These are phyloP conservation scores for Seiridium cupressi DNA, from an alignment of 2,329 filamentous ascomycete species.

Conservation along the genomic window DNA sequence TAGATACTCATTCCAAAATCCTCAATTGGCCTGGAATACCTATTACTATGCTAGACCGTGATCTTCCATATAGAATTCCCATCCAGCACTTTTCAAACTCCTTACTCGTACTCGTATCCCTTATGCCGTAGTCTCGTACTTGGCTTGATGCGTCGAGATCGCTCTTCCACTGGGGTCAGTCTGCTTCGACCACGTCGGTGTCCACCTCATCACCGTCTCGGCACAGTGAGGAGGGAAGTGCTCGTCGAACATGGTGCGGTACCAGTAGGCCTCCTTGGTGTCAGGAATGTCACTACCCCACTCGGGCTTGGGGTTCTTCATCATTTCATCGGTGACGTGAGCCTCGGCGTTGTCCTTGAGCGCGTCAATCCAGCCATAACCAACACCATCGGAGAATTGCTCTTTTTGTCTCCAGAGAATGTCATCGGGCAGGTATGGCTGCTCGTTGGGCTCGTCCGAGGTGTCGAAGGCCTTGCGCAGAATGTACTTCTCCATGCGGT, in stretches of 20 bases:
- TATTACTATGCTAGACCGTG: not conserved
- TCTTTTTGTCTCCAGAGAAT: slow-evolving; percentile 99
- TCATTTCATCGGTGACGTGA: slow-evolving; percentile 92
- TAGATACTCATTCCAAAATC: not conserved
- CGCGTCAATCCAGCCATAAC: slow-evolving; percentile 98
- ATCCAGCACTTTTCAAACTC: not conserved
- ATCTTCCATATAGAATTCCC: not conserved
- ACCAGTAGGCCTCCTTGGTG: slow-evolving; percentile 99
- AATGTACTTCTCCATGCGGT: slow-evolving; percentile 95
- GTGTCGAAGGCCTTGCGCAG: slow-evolving; percentile 97
- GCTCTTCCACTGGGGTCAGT: slow-evolving; percentile 91
- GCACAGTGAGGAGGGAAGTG: slow-evolving; percentile 93
- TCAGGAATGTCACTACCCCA: slow-evolving; percentile 94
- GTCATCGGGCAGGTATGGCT: slow-evolving; percentile 90
- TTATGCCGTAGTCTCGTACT: slow-evolving; percentile 55
- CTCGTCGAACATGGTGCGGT: slow-evolving; percentile 97
- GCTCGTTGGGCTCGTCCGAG: slow-evolving; percentile 72
- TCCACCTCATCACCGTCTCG: slow-evolving; percentile 92
- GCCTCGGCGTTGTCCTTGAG: slow-evolving; percentile 92
- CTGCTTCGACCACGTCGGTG: slow-evolving; percentile 95
- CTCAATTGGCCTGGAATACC: not conserved
- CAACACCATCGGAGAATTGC: slow-evolving; percentile 97
- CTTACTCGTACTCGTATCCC: not conserved
- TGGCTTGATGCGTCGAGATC: slow-evolving; percentile 72
- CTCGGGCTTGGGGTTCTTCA: slow-evolving; percentile 96